A percentile compares a stretch with the other conserved stretches of the same genome.
These are phyloP conservation scores for Malus hybrid DNA, from an alignment of 331 rosid genomes.

Conservation along the genomic window DNA sequence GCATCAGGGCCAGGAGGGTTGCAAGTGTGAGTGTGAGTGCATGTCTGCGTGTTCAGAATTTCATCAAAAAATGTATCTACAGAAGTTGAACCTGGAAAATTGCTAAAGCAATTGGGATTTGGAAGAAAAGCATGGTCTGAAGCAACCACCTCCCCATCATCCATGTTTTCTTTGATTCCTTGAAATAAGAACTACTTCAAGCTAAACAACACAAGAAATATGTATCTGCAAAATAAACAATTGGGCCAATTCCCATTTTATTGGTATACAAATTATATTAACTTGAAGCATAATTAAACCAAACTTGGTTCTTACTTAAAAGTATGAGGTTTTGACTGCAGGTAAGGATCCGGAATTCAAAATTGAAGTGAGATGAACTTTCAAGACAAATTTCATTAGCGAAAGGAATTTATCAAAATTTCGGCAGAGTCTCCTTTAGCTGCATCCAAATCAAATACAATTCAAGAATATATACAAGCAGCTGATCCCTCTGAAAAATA, in stretches of 20 bases:
- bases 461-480: constrained; percentile 33
- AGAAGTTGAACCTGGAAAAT: constrained; percentile 35
- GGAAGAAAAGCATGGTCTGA: constrained; percentile 28
- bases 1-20: constrained; percentile 61
- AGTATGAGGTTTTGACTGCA: neutral
- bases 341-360: neutral
- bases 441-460: neutral
- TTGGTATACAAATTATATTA: neutral
- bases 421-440: neutral
- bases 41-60: constrained; percentile 31
- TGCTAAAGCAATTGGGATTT: constrained; percentile 32
- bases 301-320: neutral
- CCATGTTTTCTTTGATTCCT: constrained; percentile 29
- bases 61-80: constrained; percentile 31
- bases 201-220: constrained; percentile 6
- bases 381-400: too few species aligned
- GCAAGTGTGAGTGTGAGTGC: constrained; percentile 75
- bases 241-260: constrained; percentile 3
- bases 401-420: too few species aligned
- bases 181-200: constrained; percentile 1
- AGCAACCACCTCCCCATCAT: constrained; percentile 47
- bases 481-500: neutral
- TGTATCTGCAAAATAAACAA: constrained; percentile 17
- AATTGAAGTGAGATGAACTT: neutral
- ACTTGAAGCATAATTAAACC: constrained; percentile 1